Evolutionary conservation across 2,329 filamentous ascomycete genomes (phyloP).

Genomic region (Pseudogymnoascus sp.): DNA sequence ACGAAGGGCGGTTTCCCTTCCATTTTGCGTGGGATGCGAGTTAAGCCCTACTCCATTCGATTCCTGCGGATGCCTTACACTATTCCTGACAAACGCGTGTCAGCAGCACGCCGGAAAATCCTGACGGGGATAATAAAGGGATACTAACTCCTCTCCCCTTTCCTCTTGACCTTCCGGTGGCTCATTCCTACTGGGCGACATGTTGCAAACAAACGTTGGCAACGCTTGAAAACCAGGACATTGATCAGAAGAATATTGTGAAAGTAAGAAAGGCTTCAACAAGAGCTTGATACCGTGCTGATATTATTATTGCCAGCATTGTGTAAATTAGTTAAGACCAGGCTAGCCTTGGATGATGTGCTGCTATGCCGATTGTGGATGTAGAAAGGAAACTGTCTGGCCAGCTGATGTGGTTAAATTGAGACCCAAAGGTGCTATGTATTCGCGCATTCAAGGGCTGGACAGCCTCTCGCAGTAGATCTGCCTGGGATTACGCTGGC

Average conservation of each 20-base stretch:
- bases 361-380: conserved; percentile 2
- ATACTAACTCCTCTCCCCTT: neutral
- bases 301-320: neutral
- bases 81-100: neutral
- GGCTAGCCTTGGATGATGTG: neutral
- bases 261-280: neutral
- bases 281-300: neutral
- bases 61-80: neutral
- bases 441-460: neutral
- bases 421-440: neutral
- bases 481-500: neutral
- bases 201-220: neutral
- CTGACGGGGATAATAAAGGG: neutral
- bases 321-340: conserved; percentile 3
- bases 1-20: conserved; percentile 5
- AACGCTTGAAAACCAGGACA: neutral
- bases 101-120: neutral
- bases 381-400: neutral
- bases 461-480: neutral
- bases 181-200: neutral
- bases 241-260: neutral
- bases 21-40: neutral
- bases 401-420: conserved; percentile 7
- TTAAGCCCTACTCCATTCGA: neutral
- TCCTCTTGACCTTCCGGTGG: neutral